Percentiles rank a stretch among this genome's conserved stretches.
Conservation (phyloP, 2,329 filamentous ascomycete genomes). For the Colletotrichum coccodes region DNA sequence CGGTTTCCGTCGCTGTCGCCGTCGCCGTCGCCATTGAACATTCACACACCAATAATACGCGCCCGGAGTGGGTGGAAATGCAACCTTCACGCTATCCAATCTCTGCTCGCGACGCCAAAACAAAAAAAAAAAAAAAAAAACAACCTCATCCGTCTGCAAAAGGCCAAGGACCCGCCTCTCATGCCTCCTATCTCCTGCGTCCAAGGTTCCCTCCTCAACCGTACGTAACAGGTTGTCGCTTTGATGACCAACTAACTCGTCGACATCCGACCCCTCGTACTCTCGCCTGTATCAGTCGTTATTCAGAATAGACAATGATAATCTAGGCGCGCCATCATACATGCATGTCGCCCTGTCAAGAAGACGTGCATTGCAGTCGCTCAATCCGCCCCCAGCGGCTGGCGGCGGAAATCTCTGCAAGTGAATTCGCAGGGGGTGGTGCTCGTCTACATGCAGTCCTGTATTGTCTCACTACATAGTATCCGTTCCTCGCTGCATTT, state of each 20-base stretch:
- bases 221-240: neutral
- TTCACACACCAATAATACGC: neutral
- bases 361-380: neutral
- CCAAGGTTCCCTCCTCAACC: neutral
- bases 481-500: slow-evolving; percentile 5
- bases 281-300: neutral
- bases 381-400: neutral
- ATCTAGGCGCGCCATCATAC: neutral
- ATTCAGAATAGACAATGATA: neutral
- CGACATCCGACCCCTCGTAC: neutral
- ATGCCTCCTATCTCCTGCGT: neutral
- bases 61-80: neutral
- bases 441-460: neutral
- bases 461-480: neutral
- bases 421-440: neutral
- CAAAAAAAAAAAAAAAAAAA: neutral
- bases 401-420: neutral
- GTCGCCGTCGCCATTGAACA: neutral
- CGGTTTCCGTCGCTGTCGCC: neutral
- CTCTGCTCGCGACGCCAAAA: too few species aligned
- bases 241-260: neutral
- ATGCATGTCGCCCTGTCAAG: neutral
- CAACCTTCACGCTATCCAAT: neutral
- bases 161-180: neutral
- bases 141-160: neutral